Base-by-base conservation (phyloP, 345 rosid species). In the Corchorus capsularis region DNA sequence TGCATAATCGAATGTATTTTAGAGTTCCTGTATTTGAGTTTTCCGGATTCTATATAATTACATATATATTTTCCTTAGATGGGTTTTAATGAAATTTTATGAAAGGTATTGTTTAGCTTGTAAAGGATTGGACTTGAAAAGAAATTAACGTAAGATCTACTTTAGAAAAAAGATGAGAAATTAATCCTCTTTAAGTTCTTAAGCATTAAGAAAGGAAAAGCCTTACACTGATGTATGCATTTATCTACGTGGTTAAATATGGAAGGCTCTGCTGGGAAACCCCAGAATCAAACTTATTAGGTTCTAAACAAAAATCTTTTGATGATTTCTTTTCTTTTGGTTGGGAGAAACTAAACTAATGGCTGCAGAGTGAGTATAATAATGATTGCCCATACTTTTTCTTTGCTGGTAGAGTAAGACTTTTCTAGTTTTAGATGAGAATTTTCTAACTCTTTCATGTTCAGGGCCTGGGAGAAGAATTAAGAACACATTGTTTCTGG, bases 401-500 rank as follows among this genome's bases (percentile, higher is more conserved):
- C 5, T 70, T 53, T n/a, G 62, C 62, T 35, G 17, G 61, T 16
- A 53, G 32, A 5, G 35, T n/a, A 17, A 52, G 73, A 35, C 49
- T 37, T 70, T 52, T 49, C 47, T 35, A 54, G 12, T 53, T 5
- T 35, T 35, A 11, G 5, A n/a, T 35, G 62, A 70, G 46, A 53
- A 41, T 53, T 35, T 22, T 70, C 34, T 53, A 35, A 54, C 62
- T 35, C n/a, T 50, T 43, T 50, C 50, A 27, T 27, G 27, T 27
- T 53, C 59, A 46, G 56, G 55, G 19, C 53, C 13, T 5, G 55
- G 55, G 56, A 46, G 56, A 16, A 54, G 35, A 63, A 64, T 56
- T 43, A 39, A 63, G 57, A 62, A 50, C 22, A 17, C 56, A 59
- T 73, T 63, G 39, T 79, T 84, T 79, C 88, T 81, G 85, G 59